Conservation (phyloP, 2,329 filamentous ascomycete genomes). For the Exophiala bonariae region DNA sequence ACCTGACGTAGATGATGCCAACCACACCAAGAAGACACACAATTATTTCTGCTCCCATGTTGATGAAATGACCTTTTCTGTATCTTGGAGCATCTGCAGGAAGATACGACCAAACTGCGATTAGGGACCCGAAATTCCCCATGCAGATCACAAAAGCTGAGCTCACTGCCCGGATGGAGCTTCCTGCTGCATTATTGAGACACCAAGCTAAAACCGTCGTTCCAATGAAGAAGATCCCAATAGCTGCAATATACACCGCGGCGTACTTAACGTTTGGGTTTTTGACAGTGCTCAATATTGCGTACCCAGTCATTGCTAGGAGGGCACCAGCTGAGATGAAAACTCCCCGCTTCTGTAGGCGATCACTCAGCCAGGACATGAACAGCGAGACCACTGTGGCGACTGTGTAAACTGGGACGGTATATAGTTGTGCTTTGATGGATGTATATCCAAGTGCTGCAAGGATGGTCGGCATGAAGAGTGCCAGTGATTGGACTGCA, state of each 20-base stretch:
- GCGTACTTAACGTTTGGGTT: background rate
- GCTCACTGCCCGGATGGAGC: background rate
- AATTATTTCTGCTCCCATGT: background rate
- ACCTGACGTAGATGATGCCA: background rate
- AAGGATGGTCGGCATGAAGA: slow-evolving; percentile 80
- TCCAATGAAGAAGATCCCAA: background rate
- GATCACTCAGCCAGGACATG: background rate
- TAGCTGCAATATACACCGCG: slow-evolving; percentile 3
- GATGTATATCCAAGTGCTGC: slow-evolving; percentile 56
- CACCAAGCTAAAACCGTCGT: background rate
- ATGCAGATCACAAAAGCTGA: background rate
- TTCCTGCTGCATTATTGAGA: slow-evolving; percentile 1
- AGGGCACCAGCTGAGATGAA: background rate
- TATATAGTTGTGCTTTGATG: slow-evolving; percentile 68
- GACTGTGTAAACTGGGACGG: slow-evolving; percentile 68
- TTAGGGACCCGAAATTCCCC: background rate
- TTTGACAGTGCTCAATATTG: background rate
- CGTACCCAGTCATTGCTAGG: background rate
- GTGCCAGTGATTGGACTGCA: slow-evolving; percentile 54
- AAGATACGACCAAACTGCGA: slow-evolving; percentile 3
- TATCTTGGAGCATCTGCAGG: slow-evolving; percentile 1
- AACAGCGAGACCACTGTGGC: background rate
- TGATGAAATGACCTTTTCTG: background rate
- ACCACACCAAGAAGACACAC: background rate
- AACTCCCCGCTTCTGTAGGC: background rate